Evolutionary conservation across 495 filamentous ascomycete genomes (phyloP), one percentile per base, ranked within the genome.

Genomic region (Tetracladium setigerum): DNA sequence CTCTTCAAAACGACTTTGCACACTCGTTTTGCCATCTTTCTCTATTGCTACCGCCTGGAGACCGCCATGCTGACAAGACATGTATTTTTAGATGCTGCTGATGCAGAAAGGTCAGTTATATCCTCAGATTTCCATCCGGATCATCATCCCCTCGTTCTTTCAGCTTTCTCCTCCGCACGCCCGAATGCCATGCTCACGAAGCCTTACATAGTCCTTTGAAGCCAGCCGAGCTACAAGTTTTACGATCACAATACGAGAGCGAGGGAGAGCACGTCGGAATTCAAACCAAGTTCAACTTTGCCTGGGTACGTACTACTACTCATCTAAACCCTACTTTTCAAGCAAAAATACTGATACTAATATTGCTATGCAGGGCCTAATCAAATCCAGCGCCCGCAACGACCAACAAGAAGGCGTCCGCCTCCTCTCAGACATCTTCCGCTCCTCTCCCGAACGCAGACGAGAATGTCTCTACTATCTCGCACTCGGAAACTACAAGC

Each of bases 241-340:
- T 98, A 16, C 86, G 90, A 46, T 71, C 84, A 44, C 92, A 97
- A 67, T 98, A 90, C 65, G 89, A 96, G 61, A 90, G 91, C 65
- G 92, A 98, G 65, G 92, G 91, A 48, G 84, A 89, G 56, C 95
- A 91, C 67, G 94, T 95, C 13, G 89, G 90, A 38, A 80, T 98
- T 22, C 92, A 98, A 65, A 98, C 92, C 38, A 97, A 96, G 65
- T 98, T 98, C 79, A 98, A 98, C 79, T 97, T 87, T 64, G 91
- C 94, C 59, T 98, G 92, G 92, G 89, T 94, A 72, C 35, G 73
- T 47, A 35, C 14, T 22, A 38, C 16, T n/a, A 22, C 22, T 5
- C 45, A 24, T 35, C 3, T 34, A 15, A n/a, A 2, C 12, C 15
- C 42, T 31, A 27, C 36, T 41, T 15, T 22, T 14, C 49, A 33